Evolutionary conservation across 164 flowering plant genomes (phyloP), one percentile per base, ranked within the genome.

Genomic region (Houttuynia cordata): DNA sequence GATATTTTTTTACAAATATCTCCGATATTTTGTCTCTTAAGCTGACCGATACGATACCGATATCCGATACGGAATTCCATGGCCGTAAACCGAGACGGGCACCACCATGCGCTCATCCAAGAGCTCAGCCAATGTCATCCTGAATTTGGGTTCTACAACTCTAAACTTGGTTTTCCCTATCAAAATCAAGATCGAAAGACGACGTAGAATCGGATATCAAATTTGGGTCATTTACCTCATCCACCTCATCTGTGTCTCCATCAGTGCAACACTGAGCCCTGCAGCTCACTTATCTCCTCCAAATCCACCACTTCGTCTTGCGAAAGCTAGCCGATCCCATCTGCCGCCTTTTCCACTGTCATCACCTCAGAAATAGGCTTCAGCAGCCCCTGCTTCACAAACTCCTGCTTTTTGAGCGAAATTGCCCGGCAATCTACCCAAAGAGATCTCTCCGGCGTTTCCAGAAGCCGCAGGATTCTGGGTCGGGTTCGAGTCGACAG

Each of bases 31-130:
- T n/a, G n/a, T n/a, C n/a, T n/a, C n/a, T n/a, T n/a, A n/a, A n/a
- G n/a, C n/a, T n/a, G n/a, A n/a, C n/a, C n/a, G n/a, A n/a, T n/a
- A n/a, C n/a, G n/a, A n/a, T n/a, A n/a, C n/a, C n/a, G n/a, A n/a
- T n/a, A n/a, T n/a, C n/a, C n/a, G n/a, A n/a, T n/a, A n/a, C n/a
- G n/a, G n/a, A n/a, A n/a, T n/a, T n/a, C n/a, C n/a, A n/a, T n/a
- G n/a, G n/a, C n/a, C n/a, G 66, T 69, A 85, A 62, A 90, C 92
- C 1, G 89, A 82, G 2, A 90, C 70, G 0, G 99, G 97, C 20
- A 93, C 96, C 7, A 93, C 92, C 62, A 75, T 83, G 59, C 94
- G 83, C 81, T 88, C 99, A 75, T 93, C 99, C 69, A 93, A 74
- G n/a, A 93, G 80, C 79, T 93, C 96, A 40, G 92, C 96, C 37